These are phyloP conservation scores for Xylaria multiplex DNA, from an alignment of 2,329 filamentous ascomycete species.

Conservation along the genomic window DNA sequence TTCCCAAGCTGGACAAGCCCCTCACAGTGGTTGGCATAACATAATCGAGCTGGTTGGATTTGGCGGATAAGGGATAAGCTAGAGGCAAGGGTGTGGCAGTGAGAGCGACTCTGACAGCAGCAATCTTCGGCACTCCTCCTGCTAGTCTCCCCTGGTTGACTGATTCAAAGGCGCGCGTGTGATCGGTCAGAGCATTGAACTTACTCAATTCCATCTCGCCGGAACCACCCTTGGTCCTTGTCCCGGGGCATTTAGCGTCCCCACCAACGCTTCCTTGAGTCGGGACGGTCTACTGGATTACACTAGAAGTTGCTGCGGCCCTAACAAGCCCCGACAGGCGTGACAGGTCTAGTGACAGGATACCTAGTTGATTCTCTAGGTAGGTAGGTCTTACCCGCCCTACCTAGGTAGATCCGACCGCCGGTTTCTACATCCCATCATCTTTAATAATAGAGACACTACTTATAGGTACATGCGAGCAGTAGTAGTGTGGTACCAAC, in stretches of 20 bases:
- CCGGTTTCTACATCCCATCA: conserved; percentile 14
- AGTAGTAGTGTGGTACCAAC: conserved; percentile 5
- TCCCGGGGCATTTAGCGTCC: conserved; percentile 32
- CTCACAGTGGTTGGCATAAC: conserved; percentile 12
- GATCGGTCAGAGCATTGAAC: conserved; percentile 15
- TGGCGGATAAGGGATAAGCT: conserved; percentile 8
- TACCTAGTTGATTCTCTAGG: too few species aligned
- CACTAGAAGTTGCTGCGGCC: conserved; percentile 10
- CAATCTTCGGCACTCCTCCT: conserved; percentile 13
- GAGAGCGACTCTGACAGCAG: conserved; percentile 16
- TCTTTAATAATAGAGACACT: background rate
- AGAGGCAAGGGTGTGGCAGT: conserved; percentile 12
- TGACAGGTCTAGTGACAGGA: background rate
- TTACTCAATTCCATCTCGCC: conserved; percentile 33
- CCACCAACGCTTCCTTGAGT: conserved; percentile 29
- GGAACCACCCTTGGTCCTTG: conserved; percentile 29
- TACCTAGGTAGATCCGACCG: conserved; percentile 3
- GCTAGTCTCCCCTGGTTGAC: conserved; percentile 14
- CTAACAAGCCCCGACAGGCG: conserved; percentile 20
- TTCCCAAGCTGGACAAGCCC: conserved; percentile 23
- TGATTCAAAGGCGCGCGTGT: conserved; percentile 23
- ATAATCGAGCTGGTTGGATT: conserved; percentile 14
- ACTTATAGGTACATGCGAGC: conserved; percentile 1
- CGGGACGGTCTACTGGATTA: conserved; percentile 13
- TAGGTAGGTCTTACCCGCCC: conserved; percentile 11